Base-by-base conservation (phyloP, 2,329 filamentous ascomycete species). In the Diaporthe capsici region DNA sequence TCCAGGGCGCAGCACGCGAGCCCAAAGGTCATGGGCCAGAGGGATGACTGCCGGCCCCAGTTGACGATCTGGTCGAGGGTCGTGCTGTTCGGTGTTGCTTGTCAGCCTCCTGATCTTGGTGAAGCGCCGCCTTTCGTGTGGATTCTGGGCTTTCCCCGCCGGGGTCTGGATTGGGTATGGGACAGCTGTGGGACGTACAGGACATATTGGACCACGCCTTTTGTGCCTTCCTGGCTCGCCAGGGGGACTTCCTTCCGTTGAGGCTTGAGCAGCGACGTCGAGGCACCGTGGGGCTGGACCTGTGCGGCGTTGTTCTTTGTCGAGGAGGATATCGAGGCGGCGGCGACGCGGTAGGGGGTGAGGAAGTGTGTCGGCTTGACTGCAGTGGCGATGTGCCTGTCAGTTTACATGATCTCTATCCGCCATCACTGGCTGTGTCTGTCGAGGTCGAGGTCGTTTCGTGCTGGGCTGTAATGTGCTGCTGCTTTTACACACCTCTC, bases 11-110 rank as follows among this genome's bases (percentile, higher is more conserved):
- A 97, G 90, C 95, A 97, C 81, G 95, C 95, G 67, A 97, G 93
- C 71, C 93, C 95, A 83, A 97, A 97, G 68, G 94, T 95, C 90
- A 97, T 93, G 79, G 95, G 95, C 95, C 95, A 97, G 71, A 97
- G 88, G 22, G 95, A 97, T 73, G 92, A 91, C 86, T 97, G 94
- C 70, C 95, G 92, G 51, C 92, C 93, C 95, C 95, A 97, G 87
- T 96, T 96, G 85, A 93, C 87, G 78, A 97, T 89, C 81, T 93
- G 89, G 83, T 97, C 94, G 82, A 95, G 89, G 7, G 94, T 93
- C 73, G 94, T 95, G 78, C 93, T 95, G 80, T 55, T 79, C 81
- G 0, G 20, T 20, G 61, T 63, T 22, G n/a, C 28, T 15, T 31
- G 34, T 53, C 34, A 70, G 65, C 25, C n/a, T 55, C 65, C 3